Percentiles rank a stretch among this genome's conserved stretches.
These are phyloP conservation scores for Fagus sylvatica DNA, from an alignment of 306 rosid genomes.

Conservation along the genomic window DNA sequence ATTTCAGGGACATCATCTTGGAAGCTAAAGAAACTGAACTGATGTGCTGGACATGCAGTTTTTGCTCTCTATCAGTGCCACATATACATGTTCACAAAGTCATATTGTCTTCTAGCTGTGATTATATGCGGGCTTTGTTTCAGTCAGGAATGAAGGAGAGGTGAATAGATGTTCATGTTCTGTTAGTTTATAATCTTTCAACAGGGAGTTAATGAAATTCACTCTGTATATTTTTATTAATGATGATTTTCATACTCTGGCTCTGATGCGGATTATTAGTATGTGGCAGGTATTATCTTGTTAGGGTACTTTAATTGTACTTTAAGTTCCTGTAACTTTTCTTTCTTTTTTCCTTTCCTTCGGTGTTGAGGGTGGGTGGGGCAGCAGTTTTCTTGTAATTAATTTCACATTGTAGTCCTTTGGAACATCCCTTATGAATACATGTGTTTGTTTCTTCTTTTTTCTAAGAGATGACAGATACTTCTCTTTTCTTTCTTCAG, in stretches of 20 bases:
- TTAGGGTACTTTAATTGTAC: too few species aligned
- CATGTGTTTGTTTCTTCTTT: background rate
- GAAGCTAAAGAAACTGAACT: conserved; percentile 56
- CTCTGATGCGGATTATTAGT: background rate
- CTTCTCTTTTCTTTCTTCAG: conserved; percentile 15
- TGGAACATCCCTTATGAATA: conserved; percentile 6
- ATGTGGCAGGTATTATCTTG: background rate
- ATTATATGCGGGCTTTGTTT: conserved; percentile 72
- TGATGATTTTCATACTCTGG: background rate
- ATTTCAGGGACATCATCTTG: conserved; percentile 75
- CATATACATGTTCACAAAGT: conserved; percentile 87
- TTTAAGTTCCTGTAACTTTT: too few species aligned
- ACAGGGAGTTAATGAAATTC: background rate
- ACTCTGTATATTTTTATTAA: background rate
- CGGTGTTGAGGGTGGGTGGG: too few species aligned
- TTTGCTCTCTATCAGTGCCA: conserved; percentile 57
- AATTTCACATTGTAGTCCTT: background rate
- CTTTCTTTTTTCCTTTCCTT: too few species aligned
- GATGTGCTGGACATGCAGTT: conserved; percentile 54
- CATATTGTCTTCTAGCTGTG: conserved; percentile 69
- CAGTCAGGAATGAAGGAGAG: conserved; percentile 92
- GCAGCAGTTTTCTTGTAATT: background rate
- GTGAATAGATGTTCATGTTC: conserved; percentile 29
- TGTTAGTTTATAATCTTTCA: background rate
- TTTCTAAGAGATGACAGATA: conserved; percentile 2